phyloP scores from a whole-genome alignment of 306 rosid genomes.

The Delonix regia region DNA sequence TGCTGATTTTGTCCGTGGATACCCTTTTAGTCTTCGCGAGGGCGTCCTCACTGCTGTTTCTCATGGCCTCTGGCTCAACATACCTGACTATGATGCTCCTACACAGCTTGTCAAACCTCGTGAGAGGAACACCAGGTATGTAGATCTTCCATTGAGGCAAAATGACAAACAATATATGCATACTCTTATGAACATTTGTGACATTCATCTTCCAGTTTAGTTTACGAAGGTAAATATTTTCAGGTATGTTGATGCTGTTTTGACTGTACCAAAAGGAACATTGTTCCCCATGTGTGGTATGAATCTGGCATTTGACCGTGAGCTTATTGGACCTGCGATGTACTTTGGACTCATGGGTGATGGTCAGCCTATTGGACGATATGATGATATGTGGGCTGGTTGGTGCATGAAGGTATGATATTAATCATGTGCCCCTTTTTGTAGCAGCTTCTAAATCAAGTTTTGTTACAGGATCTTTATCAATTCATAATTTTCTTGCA shows the following conservation, averaged over 20 bases:
- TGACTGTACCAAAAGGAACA: slow-evolving; percentile 82
- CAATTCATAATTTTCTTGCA: slow-evolving; percentile 15
- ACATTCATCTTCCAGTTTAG: neutral
- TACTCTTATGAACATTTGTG: neutral
- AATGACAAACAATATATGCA: neutral
- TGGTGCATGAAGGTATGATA: slow-evolving; percentile 86
- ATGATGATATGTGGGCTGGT: slow-evolving; percentile 97
- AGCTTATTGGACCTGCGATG: slow-evolving; percentile 93
- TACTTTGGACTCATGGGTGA: slow-evolving; percentile 98
- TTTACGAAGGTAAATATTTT: slow-evolving; percentile 3
- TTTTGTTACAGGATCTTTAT: neutral
- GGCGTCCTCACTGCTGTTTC: slow-evolving; percentile 79
- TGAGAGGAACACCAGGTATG: slow-evolving; percentile 80
- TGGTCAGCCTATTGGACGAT: slow-evolving; percentile 92
- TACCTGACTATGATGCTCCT: slow-evolving; percentile 90
- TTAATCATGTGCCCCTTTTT: neutral
- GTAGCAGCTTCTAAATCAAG: neutral
- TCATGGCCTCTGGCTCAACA: slow-evolving; percentile 94
- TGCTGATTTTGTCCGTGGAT: slow-evolving; percentile 87
- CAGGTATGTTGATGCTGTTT: slow-evolving; percentile 88
- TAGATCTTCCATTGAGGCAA: neutral
- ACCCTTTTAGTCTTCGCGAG: slow-evolving; percentile 84
- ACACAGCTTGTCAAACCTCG: slow-evolving; percentile 89
- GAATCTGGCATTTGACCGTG: slow-evolving; percentile 82
- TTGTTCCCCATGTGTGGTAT: slow-evolving; percentile 95